These are phyloP conservation scores for Asclepias syriaca DNA, from an alignment of 257 asterid genomes.

Conservation along the genomic window DNA sequence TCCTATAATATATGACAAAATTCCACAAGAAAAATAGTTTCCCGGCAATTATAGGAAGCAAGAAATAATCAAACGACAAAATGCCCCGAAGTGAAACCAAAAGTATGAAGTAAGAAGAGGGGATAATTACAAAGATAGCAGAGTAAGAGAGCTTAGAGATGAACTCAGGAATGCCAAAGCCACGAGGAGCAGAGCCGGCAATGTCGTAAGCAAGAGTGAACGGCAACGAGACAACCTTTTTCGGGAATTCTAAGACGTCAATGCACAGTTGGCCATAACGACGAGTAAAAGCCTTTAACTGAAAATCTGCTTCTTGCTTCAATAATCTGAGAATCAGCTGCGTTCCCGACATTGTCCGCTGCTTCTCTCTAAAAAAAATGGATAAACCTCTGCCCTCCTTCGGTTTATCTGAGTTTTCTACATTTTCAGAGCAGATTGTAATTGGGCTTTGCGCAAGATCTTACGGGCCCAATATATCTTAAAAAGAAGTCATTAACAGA, in stretches of 20 bases:
- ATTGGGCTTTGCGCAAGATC: neutral
- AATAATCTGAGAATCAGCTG: slow-evolving; percentile 35
- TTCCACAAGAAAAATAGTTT: neutral
- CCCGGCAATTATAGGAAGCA: neutral
- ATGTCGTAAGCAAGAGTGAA: slow-evolving; percentile 82
- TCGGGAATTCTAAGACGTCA: slow-evolving; percentile 74
- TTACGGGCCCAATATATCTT: neutral
- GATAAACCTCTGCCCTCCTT: slow-evolving; percentile 11
- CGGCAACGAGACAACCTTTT: slow-evolving; percentile 68
- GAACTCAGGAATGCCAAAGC: slow-evolving; percentile 91
- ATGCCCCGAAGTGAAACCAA: neutral
- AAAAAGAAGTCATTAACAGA: no score
- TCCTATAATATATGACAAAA: neutral
- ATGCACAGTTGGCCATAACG: slow-evolving; percentile 63
- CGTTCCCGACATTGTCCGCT: slow-evolving; percentile 38
- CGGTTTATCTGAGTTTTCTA: slow-evolving; percentile 1
- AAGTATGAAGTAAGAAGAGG: neutral
- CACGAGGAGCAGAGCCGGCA: slow-evolving; percentile 99
- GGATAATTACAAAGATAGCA: slow-evolving; percentile 63
- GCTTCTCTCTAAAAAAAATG: neutral
- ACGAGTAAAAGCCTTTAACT: slow-evolving; percentile 46
- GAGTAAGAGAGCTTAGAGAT: slow-evolving; percentile 83
- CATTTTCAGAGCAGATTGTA: no score
- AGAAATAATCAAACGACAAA: neutral
- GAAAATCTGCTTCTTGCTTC: slow-evolving; percentile 40